Evolutionary conservation across 345 rosid species (phyloP), one percentile per base, ranked within the genome.

Genomic region (Eucalyptus sideroxylon): DNA sequence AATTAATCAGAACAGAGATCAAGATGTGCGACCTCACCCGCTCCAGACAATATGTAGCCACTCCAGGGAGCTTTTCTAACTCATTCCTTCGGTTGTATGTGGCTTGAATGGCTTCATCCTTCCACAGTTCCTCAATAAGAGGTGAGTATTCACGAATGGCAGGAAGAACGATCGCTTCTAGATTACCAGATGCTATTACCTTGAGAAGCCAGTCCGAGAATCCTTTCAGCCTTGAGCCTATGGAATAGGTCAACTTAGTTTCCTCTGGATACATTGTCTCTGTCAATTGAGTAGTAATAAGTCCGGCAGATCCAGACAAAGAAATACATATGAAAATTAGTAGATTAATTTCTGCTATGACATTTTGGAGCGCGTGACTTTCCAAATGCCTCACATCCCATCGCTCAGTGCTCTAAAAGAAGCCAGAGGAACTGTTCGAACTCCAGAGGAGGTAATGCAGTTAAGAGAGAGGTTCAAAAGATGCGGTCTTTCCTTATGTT

Each of bases 191-290:
- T 60, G 86, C 93, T 89, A 95, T 95, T 86, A 90, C 93, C 88
- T 95, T 90, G 50, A 95, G 93, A 91, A 96, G 96, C 99, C 98
- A 94, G 91, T 95, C 98, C 37, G 97, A 92, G 93, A 96, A 96
- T 88, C 88, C 91, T 91, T 94, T 94, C 87, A 96, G 94, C 89
- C 92, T 92, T 31, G 92, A 93, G 90, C 89, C 89, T 34, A 97
- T 90, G 40, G 96, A 90, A 93, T 94, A 96, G 86, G 89, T 86
- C 34, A 93, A 92, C 86, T 89, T 86, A 31, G 77, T 90, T 42
- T 42, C 94, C 45, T 49, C 89, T 90, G 88, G 92, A 89, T 55
- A 94, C 86, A 89, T 83, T 92, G 62, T 51, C 88, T 89, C 93
- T 92, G 93, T 88, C 14, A 60, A 90, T 50, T 51, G 44, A 86